Percentiles rank a stretch among this genome's conserved stretches.
phyloP scores from a whole-genome alignment of 352 stramenopile species.

The Globisporangium ultimum region DNA sequence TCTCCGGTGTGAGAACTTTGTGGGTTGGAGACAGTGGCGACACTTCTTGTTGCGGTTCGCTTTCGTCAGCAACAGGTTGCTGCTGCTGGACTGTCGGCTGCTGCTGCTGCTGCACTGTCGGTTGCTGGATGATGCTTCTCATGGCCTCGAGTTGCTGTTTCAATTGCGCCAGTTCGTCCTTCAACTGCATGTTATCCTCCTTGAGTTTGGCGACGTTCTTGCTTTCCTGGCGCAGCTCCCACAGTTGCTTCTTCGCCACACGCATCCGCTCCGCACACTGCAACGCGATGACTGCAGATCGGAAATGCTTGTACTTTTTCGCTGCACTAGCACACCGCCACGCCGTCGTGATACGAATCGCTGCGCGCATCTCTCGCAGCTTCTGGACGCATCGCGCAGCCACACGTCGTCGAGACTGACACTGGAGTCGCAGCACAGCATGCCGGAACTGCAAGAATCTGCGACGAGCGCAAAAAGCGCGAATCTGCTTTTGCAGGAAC shows the following conservation, averaged over 20 bases:
- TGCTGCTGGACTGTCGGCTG: slow-evolving; percentile 14
- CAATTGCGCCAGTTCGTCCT: slow-evolving; percentile 55
- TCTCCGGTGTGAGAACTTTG: no score
- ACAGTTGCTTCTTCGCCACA: slow-evolving; percentile 34
- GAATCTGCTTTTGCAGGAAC: slow-evolving; percentile 43
- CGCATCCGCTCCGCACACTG: slow-evolving; percentile 52
- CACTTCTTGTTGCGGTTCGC: slow-evolving; percentile 11
- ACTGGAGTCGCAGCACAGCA: slow-evolving; percentile 45
- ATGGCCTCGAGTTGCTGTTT: slow-evolving; percentile 56
- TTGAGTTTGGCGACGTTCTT: slow-evolving; percentile 72
- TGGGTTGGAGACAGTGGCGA: no score
- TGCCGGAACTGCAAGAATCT: slow-evolving; percentile 36
- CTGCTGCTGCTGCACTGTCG: slow-evolving; percentile 1
- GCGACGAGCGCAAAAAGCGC: slow-evolving; percentile 31
- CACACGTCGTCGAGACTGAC: slow-evolving; percentile 37
- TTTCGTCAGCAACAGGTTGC: slow-evolving; percentile 22
- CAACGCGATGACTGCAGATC: slow-evolving; percentile 33
- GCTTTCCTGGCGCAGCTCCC: slow-evolving; percentile 55
- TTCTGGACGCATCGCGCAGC: slow-evolving; percentile 31
- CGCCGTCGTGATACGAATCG: slow-evolving; percentile 29
- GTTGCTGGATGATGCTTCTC: slow-evolving; percentile 19
- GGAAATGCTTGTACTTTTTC: slow-evolving; percentile 28
- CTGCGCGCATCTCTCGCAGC: slow-evolving; percentile 40
- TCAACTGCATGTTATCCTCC: slow-evolving; percentile 70
- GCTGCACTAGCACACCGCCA: slow-evolving; percentile 36